Evolutionary conservation across 2,329 filamentous ascomycete species (phyloP).

Genomic region (Rhinocladiella similis): DNA sequence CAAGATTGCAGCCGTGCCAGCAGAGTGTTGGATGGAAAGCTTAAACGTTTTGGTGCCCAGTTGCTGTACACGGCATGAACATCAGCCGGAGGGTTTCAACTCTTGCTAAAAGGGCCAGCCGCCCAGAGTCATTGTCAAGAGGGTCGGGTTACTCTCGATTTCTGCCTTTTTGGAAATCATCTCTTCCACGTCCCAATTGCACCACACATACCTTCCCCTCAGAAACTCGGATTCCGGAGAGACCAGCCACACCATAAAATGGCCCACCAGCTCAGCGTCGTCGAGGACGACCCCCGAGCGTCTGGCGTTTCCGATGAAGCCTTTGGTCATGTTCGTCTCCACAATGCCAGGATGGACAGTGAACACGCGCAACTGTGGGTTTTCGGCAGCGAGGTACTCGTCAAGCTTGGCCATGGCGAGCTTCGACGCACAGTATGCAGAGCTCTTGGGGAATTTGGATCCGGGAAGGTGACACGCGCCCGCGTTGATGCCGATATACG

Average conservation of each 20-base stretch:
- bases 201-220: constrained; percentile 39
- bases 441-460: constrained; percentile 9
- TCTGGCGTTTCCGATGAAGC: constrained; percentile 11
- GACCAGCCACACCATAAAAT: constrained; percentile 41
- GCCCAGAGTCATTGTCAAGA: constrained; percentile 20
- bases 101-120: constrained; percentile 23
- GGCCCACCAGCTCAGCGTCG: constrained; percentile 26
- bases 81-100: not conserved
- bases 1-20: too few relatives aligned
- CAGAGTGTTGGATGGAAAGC: too few relatives aligned
- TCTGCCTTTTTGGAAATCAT: constrained; percentile 42
- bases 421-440: constrained; percentile 46
- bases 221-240: constrained; percentile 41
- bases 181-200: constrained; percentile 47
- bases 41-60: too few relatives aligned
- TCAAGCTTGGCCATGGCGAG: constrained; percentile 43
- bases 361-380: constrained; percentile 40
- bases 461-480: constrained; percentile 8
- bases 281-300: constrained; percentile 24
- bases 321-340: constrained; percentile 35
- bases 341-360: constrained; percentile 45
- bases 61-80: too few relatives aligned
- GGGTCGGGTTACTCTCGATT: constrained; percentile 28
- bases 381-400: constrained; percentile 44
- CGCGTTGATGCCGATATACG: constrained; percentile 39